Evolutionary conservation across 768 basidiomycete species (phyloP).

Genomic region (Calvatia gigantea): DNA sequence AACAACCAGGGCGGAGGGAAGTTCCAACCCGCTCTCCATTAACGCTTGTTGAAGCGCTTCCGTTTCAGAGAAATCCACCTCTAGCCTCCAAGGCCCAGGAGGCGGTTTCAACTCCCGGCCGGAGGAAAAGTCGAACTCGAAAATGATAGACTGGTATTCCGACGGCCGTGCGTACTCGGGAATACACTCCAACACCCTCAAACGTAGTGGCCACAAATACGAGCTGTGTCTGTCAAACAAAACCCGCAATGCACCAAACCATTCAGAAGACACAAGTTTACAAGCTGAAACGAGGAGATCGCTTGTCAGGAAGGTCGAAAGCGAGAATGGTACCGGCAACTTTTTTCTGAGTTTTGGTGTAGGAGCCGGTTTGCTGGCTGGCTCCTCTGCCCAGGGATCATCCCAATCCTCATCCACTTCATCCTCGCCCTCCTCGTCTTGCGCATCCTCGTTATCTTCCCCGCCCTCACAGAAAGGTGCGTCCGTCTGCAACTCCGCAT

Average conservation of each 20-base stretch:
- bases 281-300: conserved; percentile 59
- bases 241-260: conserved; percentile 53
- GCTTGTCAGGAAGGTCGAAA: conserved; percentile 61
- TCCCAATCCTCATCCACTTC: conserved; percentile 70
- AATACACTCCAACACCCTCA: conserved; percentile 65
- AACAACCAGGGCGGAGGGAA: conserved; percentile 12
- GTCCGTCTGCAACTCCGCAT: conserved; percentile 52
- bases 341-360: conserved; percentile 26
- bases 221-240: conserved; percentile 56
- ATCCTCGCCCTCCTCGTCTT: conserved; percentile 32
- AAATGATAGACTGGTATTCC: conserved; percentile 59
- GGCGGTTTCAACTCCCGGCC: conserved; percentile 37
- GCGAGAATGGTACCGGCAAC: conserved; percentile 38
- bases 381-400: conserved; percentile 69
- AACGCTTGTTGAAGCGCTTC: conserved; percentile 40
- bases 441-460: conserved; percentile 22
- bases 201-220: conserved; percentile 65
- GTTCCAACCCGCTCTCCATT: conserved; percentile 17
- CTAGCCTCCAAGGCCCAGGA: conserved; percentile 44
- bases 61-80: conserved; percentile 58
- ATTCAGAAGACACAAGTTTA: conserved; percentile 59
- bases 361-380: conserved; percentile 25
- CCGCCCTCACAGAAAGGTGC: conserved; percentile 28
- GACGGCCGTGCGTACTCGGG: conserved; percentile 72
- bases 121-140: conserved; percentile 47